A percentile compares a stretch with the other conserved stretches of the same genome.
These are phyloP conservation scores for Phytomonas sp. DNA, from an alignment of 208 protist species.

Conservation along the genomic window DNA sequence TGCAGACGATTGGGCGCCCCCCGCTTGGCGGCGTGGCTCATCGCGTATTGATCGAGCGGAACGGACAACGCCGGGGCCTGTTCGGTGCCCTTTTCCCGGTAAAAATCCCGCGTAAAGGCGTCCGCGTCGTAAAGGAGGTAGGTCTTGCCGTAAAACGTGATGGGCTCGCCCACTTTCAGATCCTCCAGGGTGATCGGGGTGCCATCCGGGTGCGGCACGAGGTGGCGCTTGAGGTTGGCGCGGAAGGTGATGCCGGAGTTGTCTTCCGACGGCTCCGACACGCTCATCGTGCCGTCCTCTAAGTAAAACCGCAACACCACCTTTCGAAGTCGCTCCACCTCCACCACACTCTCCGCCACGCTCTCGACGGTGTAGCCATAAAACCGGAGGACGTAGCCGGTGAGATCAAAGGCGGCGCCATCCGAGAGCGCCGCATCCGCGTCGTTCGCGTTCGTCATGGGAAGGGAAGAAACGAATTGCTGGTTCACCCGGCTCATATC, in stretches of 20 bases:
- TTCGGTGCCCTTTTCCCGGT: constrained; percentile 44
- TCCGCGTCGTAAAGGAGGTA: constrained; percentile 93
- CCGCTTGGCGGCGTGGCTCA: constrained; percentile 27
- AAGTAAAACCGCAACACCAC: constrained; percentile 91
- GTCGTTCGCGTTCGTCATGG: constrained; percentile 2
- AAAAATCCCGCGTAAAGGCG: constrained; percentile 90
- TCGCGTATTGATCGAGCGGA: constrained; percentile 72
- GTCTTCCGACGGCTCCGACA: constrained; percentile 87
- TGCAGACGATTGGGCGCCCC: constrained; percentile 66
- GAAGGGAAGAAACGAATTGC: not conserved
- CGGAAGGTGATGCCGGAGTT: constrained; percentile 95
- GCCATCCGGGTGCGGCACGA: constrained; percentile 73
- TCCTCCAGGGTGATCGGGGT: constrained; percentile 68
- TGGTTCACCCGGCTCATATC: constrained; percentile 33
- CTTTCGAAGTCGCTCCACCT: constrained; percentile 88
- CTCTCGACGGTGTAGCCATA: constrained; percentile 92
- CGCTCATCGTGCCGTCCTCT: constrained; percentile 95
- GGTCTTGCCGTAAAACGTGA: constrained; percentile 91
- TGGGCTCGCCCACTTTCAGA: constrained; percentile 82
- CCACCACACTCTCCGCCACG: constrained; percentile 90
- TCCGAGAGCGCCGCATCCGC: not conserved
- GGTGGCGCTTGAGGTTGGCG: constrained; percentile 86
- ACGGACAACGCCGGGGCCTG: constrained; percentile 33
- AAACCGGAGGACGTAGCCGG: constrained; percentile 89
- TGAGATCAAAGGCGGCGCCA: constrained; percentile 27